Conservation (phyloP, 169 alveolate genomes). For the Perkinsus marinus region DNA sequence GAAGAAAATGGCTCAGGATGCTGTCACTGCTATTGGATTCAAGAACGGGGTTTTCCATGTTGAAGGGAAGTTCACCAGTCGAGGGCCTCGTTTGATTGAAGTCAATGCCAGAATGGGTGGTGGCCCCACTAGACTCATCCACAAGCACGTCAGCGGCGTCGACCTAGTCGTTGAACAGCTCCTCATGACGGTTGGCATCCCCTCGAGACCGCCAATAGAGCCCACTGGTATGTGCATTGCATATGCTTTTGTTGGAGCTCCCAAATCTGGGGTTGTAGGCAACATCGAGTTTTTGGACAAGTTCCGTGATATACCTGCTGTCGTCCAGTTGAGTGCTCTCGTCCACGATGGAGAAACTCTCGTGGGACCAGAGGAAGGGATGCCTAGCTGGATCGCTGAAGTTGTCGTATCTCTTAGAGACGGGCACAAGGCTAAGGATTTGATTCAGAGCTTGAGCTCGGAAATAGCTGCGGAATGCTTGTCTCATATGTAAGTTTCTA, state of each 20-base stretch:
- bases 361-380: neutral
- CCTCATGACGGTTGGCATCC: neutral
- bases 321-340: neutral
- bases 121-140: neutral
- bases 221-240: neutral
- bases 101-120: neutral
- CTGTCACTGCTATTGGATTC: neutral
- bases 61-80: neutral
- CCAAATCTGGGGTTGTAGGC: neutral
- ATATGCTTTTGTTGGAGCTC: neutral
- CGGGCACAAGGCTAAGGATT: neutral
- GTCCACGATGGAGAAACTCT: neutral
- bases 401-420: neutral
- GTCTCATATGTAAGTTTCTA: neutral
- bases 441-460: neutral
- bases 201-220: neutral
- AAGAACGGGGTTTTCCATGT: neutral
- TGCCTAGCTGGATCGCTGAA: neutral
- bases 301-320: neutral
- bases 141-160: neutral
- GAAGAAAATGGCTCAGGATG: neutral
- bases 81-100: neutral
- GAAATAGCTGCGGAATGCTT: neutral
- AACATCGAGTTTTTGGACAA: neutral
- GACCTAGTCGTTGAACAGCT: neutral